These are phyloP conservation scores for Pterulicium gracile DNA, from an alignment of 1,284 basidiomycete genomes.

Conservation along the genomic window DNA sequence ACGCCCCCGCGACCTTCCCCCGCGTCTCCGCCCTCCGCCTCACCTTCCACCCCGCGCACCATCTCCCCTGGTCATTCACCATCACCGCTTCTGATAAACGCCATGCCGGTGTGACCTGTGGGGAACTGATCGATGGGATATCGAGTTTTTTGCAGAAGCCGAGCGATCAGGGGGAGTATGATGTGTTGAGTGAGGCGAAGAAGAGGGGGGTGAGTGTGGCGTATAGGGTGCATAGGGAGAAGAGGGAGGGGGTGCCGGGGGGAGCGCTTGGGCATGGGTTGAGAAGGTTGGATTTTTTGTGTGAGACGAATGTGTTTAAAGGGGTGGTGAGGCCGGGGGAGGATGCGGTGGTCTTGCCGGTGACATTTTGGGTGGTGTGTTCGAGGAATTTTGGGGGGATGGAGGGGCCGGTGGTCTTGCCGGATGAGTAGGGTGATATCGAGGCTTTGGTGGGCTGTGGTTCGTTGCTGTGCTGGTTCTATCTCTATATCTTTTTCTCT, in stretches of 20 bases:
- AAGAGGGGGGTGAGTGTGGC: slow-evolving; percentile 32
- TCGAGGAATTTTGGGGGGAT: slow-evolving; percentile 34
- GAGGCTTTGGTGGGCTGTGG: background rate
- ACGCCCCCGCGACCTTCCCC: slow-evolving; percentile 66
- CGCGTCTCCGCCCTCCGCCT: slow-evolving; percentile 42
- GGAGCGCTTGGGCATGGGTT: slow-evolving; percentile 50
- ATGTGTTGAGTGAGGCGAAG: slow-evolving; percentile 22
- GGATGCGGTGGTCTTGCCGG: slow-evolving; percentile 37
- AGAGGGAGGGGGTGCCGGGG: slow-evolving; percentile 50
- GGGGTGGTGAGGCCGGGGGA: slow-evolving; percentile 26
- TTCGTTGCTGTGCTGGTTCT: background rate
- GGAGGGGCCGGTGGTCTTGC: slow-evolving; percentile 29
- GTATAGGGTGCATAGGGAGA: slow-evolving; percentile 56
- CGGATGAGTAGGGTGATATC: background rate
- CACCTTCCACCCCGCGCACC: slow-evolving; percentile 25
- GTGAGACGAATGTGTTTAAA: slow-evolving; percentile 42
- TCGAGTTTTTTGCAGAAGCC: slow-evolving; percentile 37
- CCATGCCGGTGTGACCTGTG: slow-evolving; percentile 58
- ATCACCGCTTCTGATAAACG: slow-evolving; percentile 42
- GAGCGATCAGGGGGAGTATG: slow-evolving; percentile 39
- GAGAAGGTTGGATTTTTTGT: slow-evolving; percentile 57
- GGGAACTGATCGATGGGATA: slow-evolving; percentile 55
- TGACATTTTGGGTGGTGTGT: slow-evolving; percentile 50
- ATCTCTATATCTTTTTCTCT: background rate
- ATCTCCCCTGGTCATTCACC: slow-evolving; percentile 46